These are phyloP conservation scores for Colletotrichum orchidophilum DNA, from an alignment of 2,329 filamentous ascomycete genomes.

Conservation along the genomic window DNA sequence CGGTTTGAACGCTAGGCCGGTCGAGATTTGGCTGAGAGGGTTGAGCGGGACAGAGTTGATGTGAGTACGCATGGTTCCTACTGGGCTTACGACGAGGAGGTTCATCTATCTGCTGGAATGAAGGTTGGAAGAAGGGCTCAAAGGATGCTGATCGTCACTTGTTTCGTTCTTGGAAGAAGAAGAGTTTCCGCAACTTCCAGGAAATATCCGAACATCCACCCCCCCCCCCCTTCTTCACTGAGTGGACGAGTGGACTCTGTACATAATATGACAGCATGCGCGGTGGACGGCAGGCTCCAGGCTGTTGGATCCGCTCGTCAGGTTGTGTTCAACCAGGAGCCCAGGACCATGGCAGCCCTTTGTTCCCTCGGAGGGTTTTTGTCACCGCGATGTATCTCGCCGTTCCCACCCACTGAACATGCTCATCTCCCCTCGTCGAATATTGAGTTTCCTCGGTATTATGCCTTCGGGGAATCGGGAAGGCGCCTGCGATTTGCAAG, in stretches of 20 bases:
- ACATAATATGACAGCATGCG: constrained; percentile 25
- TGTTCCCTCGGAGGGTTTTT: constrained; percentile 11
- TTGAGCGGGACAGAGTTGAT: neutral
- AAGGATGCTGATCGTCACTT: constrained; percentile 30
- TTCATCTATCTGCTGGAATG: constrained; percentile 29
- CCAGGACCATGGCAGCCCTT: neutral
- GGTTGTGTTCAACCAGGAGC: neutral
- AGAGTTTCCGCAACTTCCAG: constrained; percentile 1
- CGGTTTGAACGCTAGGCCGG: constrained; percentile 8
- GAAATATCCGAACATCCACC: constrained; percentile 4
- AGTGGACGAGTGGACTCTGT: constrained; percentile 17
- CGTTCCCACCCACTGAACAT: constrained; percentile 10
- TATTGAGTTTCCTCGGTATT: constrained; percentile 16
- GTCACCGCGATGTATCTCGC: constrained; percentile 3
- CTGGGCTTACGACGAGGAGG: neutral
- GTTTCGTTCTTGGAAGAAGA: neutral
- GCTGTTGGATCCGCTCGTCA: constrained; percentile 1
- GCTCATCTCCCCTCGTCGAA: neutral
- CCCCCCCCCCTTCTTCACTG: neutral
- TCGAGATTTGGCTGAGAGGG: constrained; percentile 3
- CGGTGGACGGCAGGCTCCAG: constrained; percentile 21
- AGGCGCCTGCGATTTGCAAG: constrained; percentile 32
- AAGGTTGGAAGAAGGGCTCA: constrained; percentile 17
- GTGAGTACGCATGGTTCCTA: constrained; percentile 5
- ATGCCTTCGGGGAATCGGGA: constrained; percentile 27